Conservation (phyloP, 371 early-diverging fungal species). For the Mortierella sp. region DNA sequence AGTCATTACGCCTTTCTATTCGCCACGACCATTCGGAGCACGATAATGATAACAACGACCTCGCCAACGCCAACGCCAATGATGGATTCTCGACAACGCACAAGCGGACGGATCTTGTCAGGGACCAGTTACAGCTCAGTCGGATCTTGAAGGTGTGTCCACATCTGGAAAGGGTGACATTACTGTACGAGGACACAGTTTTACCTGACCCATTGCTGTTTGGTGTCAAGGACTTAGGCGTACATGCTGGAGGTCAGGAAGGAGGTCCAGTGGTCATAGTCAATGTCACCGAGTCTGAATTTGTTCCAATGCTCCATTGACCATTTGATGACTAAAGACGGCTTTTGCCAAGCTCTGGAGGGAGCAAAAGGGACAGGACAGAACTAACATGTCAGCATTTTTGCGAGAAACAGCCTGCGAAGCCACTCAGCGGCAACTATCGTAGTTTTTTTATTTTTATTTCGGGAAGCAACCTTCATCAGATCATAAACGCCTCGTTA, state of each 20-base stretch:
- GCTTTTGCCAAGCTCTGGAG: not conserved
- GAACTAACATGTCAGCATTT: not conserved
- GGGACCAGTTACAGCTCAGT: conserved; percentile 1
- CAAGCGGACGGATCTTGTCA: not conserved
- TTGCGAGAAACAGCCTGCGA: not conserved
- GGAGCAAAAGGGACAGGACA: not conserved
- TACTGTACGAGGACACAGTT: not conserved
- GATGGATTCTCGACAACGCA: not conserved
- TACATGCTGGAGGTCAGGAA: not conserved
- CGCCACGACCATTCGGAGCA: not conserved
- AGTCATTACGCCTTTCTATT: conserved; percentile 9
- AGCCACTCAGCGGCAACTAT: not conserved
- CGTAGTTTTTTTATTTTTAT: too few relatives aligned
- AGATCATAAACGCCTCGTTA: not conserved
- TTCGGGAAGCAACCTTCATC: not conserved
- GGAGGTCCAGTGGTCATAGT: not conserved
- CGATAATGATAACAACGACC: not conserved
- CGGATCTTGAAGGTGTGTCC: conserved; percentile 1
- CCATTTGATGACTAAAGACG: not conserved
- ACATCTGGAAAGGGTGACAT: not conserved
- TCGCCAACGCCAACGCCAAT: not conserved
- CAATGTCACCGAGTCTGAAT: conserved; percentile 8
- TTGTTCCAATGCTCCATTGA: conserved; percentile 5
- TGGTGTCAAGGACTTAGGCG: not conserved
- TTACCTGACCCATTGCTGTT: not conserved